Evolutionary conservation across 139 green algal genomes (phyloP), one percentile per base, ranked within the genome.

Genomic region (Nannochloris sp.): DNA sequence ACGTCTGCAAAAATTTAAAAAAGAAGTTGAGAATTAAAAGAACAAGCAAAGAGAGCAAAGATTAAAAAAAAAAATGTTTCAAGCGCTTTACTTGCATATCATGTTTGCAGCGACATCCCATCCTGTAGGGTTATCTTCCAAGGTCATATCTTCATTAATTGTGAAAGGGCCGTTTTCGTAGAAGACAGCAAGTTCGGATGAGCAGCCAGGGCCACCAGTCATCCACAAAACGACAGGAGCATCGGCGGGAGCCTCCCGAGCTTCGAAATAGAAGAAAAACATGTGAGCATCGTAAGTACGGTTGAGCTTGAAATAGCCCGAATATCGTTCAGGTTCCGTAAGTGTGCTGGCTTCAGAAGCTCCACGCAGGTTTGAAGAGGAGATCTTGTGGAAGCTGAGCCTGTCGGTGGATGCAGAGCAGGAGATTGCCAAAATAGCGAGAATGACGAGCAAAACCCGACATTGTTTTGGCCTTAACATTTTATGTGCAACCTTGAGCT

Each of bases 221-320:
- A 89, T 84, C 82, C 84, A 89, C 13, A 92, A 60, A 10, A 90
- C 76, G 30, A 92, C 51, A 25, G 85, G 85, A 2, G 58, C 65
- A 23, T 72, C 65, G n/a, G 69, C 60, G 9, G 65, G 62, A 4
- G 44, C 60, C 8, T 54, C 54, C 10, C 86, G 60, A 15, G 74
- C 76, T 47, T 90, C 66, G 60, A 95, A 96, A 60, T 74, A 92
- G 35, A 95, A 91, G 70, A 92, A 96, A 58, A 97, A 97, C 85
- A 96, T 89, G 32, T 90, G 65, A 4, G 82, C 85, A 24, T 84
- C 76, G 3, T 69, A 70, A 1, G 61, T 77, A 4, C 60, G 61
- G 60, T 88, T 82, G 1, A 92, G 76, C 55, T 83, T 84, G 69
- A 89, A 93, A 56, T 88, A 91, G 4, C 85, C 84, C 6, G 23